phyloP scores from a whole-genome alignment of 1,284 basidiomycete species.

The Kwoniella shivajii region DNA sequence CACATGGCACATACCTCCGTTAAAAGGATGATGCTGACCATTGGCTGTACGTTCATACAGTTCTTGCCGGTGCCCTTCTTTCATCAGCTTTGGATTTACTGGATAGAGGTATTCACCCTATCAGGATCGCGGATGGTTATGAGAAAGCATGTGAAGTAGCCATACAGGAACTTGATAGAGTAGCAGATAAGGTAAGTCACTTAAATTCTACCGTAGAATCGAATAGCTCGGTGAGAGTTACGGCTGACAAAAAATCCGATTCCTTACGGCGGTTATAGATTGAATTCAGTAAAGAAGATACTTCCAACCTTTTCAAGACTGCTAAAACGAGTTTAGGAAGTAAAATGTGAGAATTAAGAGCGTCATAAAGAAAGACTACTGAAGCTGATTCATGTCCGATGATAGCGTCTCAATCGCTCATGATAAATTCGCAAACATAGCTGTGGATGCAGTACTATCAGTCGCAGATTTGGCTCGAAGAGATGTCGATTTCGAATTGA shows the following conservation, averaged over 20 bases:
- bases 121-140: slow-evolving; percentile 97
- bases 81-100: slow-evolving; percentile 67
- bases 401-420: slow-evolving; percentile 93
- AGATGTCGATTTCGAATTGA: slow-evolving; percentile 97
- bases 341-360: slow-evolving; percentile 88
- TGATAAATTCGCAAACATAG: slow-evolving; percentile 93
- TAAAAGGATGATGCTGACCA: background rate
- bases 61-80: slow-evolving; percentile 92
- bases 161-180: slow-evolving; percentile 83
- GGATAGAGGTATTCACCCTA: slow-evolving; percentile 96
- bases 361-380: no score
- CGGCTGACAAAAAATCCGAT: background rate
- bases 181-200: slow-evolving; percentile 75
- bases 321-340: slow-evolving; percentile 95
- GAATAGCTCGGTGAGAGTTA: background rate
- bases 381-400: no score
- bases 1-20: background rate
- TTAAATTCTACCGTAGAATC: background rate
- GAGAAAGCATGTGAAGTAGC: slow-evolving; percentile 91
- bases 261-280: slow-evolving; percentile 30
- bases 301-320: slow-evolving; percentile 85
- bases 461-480: slow-evolving; percentile 93
- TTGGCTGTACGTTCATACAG: slow-evolving; percentile 55
- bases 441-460: slow-evolving; percentile 91
- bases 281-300: slow-evolving; percentile 79